Percentiles rank a stretch among this genome's conserved stretches.
phyloP scores from a whole-genome alignment of 345 rosid species.

The Gynandropsis gynandra region DNA sequence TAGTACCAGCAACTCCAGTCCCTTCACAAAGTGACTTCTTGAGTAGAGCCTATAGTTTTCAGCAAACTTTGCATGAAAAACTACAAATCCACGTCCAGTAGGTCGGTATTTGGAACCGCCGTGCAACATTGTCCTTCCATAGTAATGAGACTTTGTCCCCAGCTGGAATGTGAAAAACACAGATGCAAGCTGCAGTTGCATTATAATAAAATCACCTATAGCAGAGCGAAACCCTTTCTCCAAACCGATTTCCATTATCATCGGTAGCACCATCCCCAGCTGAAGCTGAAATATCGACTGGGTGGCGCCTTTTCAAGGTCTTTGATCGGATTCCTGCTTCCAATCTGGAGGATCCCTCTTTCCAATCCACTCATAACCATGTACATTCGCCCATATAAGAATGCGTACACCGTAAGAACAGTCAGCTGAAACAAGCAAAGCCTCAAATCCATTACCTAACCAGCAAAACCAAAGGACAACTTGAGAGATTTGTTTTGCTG shows the following conservation, averaged over 20 bases:
- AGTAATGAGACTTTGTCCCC: constrained; percentile 88
- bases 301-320: constrained; percentile 83
- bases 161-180: constrained; percentile 96
- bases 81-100: constrained; percentile 86
- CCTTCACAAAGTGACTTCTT: constrained; percentile 94
- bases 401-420: constrained; percentile 70
- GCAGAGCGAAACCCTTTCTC: constrained; percentile 92
- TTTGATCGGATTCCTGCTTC: constrained; percentile 45
- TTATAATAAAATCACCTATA: constrained; percentile 70
- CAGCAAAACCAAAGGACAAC: not conserved
- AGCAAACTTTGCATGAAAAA: constrained; percentile 81
- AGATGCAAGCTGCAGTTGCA: constrained; percentile 94
- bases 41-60: constrained; percentile 86
- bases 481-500: not conserved
- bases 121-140: constrained; percentile 83
- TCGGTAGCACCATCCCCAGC: constrained; percentile 68
- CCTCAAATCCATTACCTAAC: not conserved
- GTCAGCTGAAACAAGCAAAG: constrained; percentile 51
- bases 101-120: constrained; percentile 86
- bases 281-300: constrained; percentile 88
- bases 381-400: constrained; percentile 91
- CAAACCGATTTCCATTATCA: constrained; percentile 92
- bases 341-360: constrained; percentile 42
- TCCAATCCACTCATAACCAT: constrained; percentile 94
- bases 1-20: constrained; percentile 64